Base-by-base conservation (phyloP, 805 yeast genomes). In the Saccharomycopsis babjevae region DNA sequence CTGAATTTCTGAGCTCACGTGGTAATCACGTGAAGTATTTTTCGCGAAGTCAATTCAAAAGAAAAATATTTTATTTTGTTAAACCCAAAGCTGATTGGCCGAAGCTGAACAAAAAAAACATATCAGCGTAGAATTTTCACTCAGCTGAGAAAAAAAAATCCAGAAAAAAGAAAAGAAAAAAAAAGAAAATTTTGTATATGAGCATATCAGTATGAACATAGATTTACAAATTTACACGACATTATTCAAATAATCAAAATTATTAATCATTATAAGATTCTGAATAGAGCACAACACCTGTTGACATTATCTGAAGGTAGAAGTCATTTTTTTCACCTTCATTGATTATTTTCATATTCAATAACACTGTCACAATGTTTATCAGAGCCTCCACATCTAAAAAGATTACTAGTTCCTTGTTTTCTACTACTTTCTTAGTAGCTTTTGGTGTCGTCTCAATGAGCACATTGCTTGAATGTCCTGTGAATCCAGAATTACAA, bases 361-460 rank as follows among this genome's bases (percentile, higher is more conserved):
- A n/a, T 22, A 22, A 11, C 50, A 42, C 6, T 6, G 7, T 16
- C 63, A 65, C 25, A 52, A 83, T 83, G 86, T 80, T 75, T 67
- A 75, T 83, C 63, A 82, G 76, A 72, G 88, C 89, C 11, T 75
- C 83, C 4, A 77, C 78, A 57, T 77, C 88, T 68, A 76, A 77
- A 60, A 75, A 74, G 64, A 74, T 86, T 58, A 85, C 90, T 25
- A 79, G 80, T 56, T 84, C 89, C 15, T 74, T 87, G 62, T 87
- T 87, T 72, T 81, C 86, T 28, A 83, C 90, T 20, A 86, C 94
- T 0, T 86, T 86, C 64, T 78, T 86, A n/a, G 82, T 88, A 34
- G 86, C 92, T 42, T 80, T 87, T 61, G 81, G 86, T 18, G 84
- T 85, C 16, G 85, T 83, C 60, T 81, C 84, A 0, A 18, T 63